Evolutionary conservation across 306 rosid genomes (phyloP).

Genomic region (Sindora glabra): DNA sequence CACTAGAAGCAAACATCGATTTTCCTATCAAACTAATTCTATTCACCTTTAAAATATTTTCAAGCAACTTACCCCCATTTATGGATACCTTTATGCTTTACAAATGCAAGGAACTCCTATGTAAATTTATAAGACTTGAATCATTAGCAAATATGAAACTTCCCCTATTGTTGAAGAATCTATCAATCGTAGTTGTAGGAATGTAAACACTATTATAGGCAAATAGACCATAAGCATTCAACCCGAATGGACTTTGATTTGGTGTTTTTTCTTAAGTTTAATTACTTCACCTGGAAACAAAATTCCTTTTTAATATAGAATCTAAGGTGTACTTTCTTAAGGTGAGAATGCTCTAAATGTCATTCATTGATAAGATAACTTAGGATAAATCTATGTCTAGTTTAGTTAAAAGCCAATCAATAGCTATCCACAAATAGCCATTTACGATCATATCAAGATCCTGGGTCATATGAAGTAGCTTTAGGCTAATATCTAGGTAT

Average conservation of each 20-base stretch:
- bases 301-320: conserved; percentile 31
- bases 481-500: conserved; percentile 27
- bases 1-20: conserved; percentile 24
- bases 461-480: conserved; percentile 39
- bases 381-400: conserved; percentile 36
- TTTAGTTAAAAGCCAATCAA: conserved; percentile 51
- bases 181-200: conserved; percentile 40
- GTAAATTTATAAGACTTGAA: conserved; percentile 13
- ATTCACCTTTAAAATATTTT: conserved; percentile 30
- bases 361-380: conserved; percentile 8
- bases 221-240: conserved; percentile 35
- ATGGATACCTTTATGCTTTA: conserved; percentile 36
- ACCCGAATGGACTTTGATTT: conserved; percentile 15
- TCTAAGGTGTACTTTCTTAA: conserved; percentile 47
- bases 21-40: conserved; percentile 44
- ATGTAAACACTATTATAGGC: conserved; percentile 59
- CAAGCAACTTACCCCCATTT: conserved; percentile 35
- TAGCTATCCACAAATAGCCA: conserved; percentile 78
- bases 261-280: conserved; percentile 22
- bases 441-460: conserved; percentile 57
- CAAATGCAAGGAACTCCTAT: conserved; percentile 18
- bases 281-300: conserved; percentile 49
- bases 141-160: conserved; percentile 36
- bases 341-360: conserved; percentile 43
- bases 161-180: conserved; percentile 44